Percentiles rank a stretch among this genome's conserved stretches.
Conservation (phyloP, 1,284 basidiomycete genomes). For the Laetiporus sulphureus region DNA sequence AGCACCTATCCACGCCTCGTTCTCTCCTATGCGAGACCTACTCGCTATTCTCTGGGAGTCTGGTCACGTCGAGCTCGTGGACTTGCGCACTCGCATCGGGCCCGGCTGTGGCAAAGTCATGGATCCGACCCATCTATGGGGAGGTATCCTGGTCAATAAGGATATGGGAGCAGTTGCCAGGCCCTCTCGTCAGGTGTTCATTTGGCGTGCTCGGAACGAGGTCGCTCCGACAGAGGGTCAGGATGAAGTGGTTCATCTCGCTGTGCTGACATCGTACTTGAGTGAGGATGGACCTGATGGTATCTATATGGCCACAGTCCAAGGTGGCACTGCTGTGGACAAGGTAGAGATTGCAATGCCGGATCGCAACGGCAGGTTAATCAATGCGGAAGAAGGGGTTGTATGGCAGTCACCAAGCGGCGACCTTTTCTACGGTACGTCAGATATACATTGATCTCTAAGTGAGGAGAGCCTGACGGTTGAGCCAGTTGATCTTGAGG, state of each 20-base stretch:
- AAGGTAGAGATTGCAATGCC: conserved; percentile 21
- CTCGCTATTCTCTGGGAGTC: conserved; percentile 67
- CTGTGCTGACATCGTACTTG: conserved; percentile 13
- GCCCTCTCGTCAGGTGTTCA: conserved; percentile 17
- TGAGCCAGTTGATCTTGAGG: conserved; percentile 23
- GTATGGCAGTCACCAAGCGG: conserved; percentile 49
- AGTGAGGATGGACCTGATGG: conserved; percentile 12
- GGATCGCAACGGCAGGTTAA: conserved; percentile 36
- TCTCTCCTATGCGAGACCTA: conserved; percentile 52
- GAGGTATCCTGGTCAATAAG: conserved; percentile 25
- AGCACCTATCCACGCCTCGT: conserved; percentile 46
- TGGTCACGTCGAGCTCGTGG: conserved; percentile 62
- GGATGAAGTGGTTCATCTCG: conserved; percentile 8
- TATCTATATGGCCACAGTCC: conserved; percentile 12
- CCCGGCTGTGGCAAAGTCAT: conserved; percentile 60
- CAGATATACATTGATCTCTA: not conserved
- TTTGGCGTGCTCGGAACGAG: not conserved
- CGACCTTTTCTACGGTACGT: conserved; percentile 44
- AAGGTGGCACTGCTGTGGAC: conserved; percentile 4
- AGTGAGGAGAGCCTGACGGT: not conserved
- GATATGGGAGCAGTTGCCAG: conserved; percentile 18
- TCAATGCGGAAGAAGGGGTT: conserved; percentile 26
- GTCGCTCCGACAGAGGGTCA: not conserved
- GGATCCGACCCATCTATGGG: conserved; percentile 50
- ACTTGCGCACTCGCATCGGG: conserved; percentile 55